A percentile compares a stretch with the other conserved stretches of the same genome.
Evolutionary conservation across 2,329 filamentous ascomycete species (phyloP).

Genomic region (Colletotrichum musae): DNA sequence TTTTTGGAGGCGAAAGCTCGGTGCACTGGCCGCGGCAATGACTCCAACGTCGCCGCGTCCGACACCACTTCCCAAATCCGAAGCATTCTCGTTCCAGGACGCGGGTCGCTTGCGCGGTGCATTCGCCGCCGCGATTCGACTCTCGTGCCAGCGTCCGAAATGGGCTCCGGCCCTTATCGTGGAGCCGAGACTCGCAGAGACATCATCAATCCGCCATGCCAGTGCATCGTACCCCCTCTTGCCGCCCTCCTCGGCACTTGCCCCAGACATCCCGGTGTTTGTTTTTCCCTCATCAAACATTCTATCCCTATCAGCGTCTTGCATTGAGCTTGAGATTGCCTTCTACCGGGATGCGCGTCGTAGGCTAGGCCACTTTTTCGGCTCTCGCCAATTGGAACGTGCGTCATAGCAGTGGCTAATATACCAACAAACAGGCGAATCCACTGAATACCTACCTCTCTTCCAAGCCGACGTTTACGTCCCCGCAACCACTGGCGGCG

Average conservation of each 20-base stretch:
- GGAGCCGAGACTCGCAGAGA: conserved; percentile 24
- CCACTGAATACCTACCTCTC: conserved; percentile 95
- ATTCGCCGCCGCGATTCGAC: conserved; percentile 1
- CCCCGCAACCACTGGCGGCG: conserved; percentile 91
- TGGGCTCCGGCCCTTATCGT: conserved; percentile 1
- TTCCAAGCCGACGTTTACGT: conserved; percentile 92
- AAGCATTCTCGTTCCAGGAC: conserved; percentile 9
- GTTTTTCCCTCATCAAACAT: conserved; percentile 39
- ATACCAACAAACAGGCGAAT: conserved; percentile 78
- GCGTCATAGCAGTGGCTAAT: conserved; percentile 62
- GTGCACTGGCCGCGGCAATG: conserved; percentile 16
- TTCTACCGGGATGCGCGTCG: conserved; percentile 52
- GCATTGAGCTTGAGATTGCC: conserved; percentile 54
- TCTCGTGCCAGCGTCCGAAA: conserved; percentile 31
- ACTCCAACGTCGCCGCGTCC: conserved; percentile 16
- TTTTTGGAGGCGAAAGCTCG: conserved; percentile 15
- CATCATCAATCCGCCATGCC: conserved; percentile 15
- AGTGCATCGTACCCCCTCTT: not conserved
- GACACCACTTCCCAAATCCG: not conserved
- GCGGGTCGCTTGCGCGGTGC: not conserved
- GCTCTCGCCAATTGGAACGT: conserved; percentile 46
- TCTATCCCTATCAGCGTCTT: conserved; percentile 33
- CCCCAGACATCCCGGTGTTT: conserved; percentile 28
- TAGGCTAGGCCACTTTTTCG: conserved; percentile 39
- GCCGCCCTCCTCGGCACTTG: conserved; percentile 1